Percentiles rank a stretch among this genome's conserved stretches.
These are phyloP conservation scores for Lactarius deliciosus DNA, from an alignment of 768 basidiomycete species.

Conservation along the genomic window DNA sequence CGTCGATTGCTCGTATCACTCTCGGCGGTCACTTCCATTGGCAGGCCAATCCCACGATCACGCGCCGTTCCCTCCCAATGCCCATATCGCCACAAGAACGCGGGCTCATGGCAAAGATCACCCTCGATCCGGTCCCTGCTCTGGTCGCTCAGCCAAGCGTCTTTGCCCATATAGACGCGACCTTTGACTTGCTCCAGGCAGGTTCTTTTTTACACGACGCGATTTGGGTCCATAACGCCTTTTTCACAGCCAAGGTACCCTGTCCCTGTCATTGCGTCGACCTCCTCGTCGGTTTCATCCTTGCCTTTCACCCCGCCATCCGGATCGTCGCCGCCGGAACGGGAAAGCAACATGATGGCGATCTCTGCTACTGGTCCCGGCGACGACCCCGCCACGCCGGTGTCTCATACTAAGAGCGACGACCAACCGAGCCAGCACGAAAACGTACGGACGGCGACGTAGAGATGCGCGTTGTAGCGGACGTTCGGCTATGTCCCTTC, in stretches of 20 bases:
- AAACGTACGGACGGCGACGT: neutral
- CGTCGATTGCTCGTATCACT: too few relatives aligned
- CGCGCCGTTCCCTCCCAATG: neutral
- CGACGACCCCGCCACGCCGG: neutral
- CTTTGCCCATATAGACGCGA: neutral
- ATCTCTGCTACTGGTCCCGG: neutral
- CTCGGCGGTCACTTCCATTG: too few relatives aligned
- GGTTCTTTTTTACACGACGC: neutral
- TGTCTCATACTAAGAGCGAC: neutral
- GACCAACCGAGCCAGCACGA: too few relatives aligned
- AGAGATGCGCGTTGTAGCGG: neutral
- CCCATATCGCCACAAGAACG: constrained; percentile 18
- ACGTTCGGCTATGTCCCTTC: constrained; percentile 10
- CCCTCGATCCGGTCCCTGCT: constrained; percentile 3
- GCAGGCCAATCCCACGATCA: too few relatives aligned
- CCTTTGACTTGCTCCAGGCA: neutral
- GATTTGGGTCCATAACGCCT: too few relatives aligned
- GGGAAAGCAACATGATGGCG: too few relatives aligned
- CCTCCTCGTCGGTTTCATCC: neutral
- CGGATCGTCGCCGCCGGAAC: neutral
- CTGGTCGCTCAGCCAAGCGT: neutral
- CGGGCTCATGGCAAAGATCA: constrained; percentile 27
- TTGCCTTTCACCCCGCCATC: constrained; percentile 15
- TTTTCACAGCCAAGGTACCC: neutral
- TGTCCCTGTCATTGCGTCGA: neutral